Base-by-base conservation (phyloP, 176 grass and related monocot species). In the Ampelocalamus luodianensis region DNA sequence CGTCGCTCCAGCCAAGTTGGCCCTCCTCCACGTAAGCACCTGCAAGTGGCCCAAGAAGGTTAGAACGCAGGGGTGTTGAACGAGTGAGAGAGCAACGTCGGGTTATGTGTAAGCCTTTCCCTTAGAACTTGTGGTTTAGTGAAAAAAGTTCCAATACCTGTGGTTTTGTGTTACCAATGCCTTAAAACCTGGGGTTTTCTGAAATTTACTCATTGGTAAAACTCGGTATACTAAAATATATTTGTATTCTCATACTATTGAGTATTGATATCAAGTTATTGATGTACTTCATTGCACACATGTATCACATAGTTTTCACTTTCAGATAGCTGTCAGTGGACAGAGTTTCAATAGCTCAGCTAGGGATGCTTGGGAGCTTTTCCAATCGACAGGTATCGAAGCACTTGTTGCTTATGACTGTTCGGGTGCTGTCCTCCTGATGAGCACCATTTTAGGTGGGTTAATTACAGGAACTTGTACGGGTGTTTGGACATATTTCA, bases 351-450 rank as follows among this genome's bases (percentile, higher is more conserved):
- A 98, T 79, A 77, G 58, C 79, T 98, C 96, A 51, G 96, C 93
- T 81, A 89, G 93, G 80, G 96, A 96, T 87, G 96, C 96, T 43
- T 98, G 96, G 96, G 96, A 98, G 76, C 86, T 98, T 74, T 98
- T 98, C 85, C 96, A 98, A 69, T 98, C 91, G 16, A 98, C 96
- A 2, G 96, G 96, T 18, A 67, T 98, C 6, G 96, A 98, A 89
- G 90, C 96, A 46, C 90, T 98, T 83, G 68, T 98, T 65, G 96
- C 96, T 49, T 98, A 98, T 83, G 96, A 98, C 84, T 98, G 96
- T 86, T 98, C 96, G 2, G 96, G 96, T 87, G 93, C 96, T 74
- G 88, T 98, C 45, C 89, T 98, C 80, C 86, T 95, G n/a, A 98
- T 98, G 96, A 90, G 85, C 76, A 93, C 78, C 68, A 87, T 98